Evolutionary conservation across 805 yeast genomes (phyloP), one percentile per base, ranked within the genome.

Genomic region (Yamadazyma philogaea): DNA sequence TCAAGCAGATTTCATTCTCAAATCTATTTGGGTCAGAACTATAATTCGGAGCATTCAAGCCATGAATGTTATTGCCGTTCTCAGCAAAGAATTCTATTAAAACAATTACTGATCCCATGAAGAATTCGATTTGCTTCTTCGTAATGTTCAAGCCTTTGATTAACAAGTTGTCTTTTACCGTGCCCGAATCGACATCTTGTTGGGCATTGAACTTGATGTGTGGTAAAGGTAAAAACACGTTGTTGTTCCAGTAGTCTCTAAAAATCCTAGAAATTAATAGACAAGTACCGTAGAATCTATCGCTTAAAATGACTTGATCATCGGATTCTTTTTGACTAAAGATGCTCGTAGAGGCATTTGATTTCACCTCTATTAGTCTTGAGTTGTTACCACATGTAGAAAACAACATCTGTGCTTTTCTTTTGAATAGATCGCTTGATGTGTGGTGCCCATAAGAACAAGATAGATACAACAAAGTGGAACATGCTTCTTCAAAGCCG

Each of bases 401-500:
- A 41, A 77, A 78, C 43, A 74, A 66, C 28, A 72, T 64, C 21
- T 73, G 77, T 0, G 81, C 80, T 35, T 72, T 65, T 45, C 68
- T 68, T 47, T 69, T 71, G 51, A 61, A 51, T 60, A 54, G 43
- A 47, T 65, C 72, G 40, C 61, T 85, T 0, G 91, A 66, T 47
- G 78, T 75, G 43, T 61, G 61, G 45, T 57, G 59, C 4, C 81
- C 80, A 49, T 78, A 78, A 43, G 87, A 81, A 56, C 95, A 85
- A 1, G 96, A 86, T 40, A 88, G 79, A 50, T 85, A 84, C 39
- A 93, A 70, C 8, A 96, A 85, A 1, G 93, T 82, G 0, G 96
- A 83, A 56, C 97, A 91, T 3, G 95, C 82, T 60, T 95, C 99
- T 40, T 86, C 81, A 39, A 82, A 75, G 5, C 98, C 97, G 59